A percentile compares a stretch with the other conserved stretches of the same genome.
Conservation (phyloP, 805 yeast species). For the Metschnikowia henanensis region DNA sequence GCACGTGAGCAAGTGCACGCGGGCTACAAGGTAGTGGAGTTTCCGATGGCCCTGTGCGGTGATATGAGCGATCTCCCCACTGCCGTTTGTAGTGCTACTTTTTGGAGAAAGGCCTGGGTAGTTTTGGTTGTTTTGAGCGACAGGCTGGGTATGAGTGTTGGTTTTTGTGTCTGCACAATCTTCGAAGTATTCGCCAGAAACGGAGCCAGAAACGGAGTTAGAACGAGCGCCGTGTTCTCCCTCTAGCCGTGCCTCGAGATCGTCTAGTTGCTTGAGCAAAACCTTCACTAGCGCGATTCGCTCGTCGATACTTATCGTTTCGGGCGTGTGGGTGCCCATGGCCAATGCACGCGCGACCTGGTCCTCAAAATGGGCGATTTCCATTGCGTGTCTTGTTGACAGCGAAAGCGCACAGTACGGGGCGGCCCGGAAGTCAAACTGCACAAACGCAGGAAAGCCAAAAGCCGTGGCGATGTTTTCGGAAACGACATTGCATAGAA, state of each 20-base stretch:
- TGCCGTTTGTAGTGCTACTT: no score
- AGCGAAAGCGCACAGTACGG: conserved; percentile 50
- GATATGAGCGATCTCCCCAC: background rate
- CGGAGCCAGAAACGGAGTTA: no score
- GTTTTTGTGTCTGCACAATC: no score
- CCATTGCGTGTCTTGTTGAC: conserved; percentile 73
- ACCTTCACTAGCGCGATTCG: conserved; percentile 73
- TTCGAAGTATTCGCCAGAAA: no score
- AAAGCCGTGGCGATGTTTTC: conserved; percentile 89
- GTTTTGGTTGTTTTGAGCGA: no score
- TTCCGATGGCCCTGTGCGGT: conserved; percentile 50
- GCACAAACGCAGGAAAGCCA: conserved; percentile 93
- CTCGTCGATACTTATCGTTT: conserved; percentile 66
- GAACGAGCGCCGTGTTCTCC: conserved; percentile 28
- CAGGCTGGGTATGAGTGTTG: no score
- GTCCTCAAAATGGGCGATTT: conserved; percentile 82
- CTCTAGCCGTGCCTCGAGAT: conserved; percentile 58
- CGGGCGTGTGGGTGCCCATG: conserved; percentile 65
- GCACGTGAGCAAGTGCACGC: conserved; percentile 82
- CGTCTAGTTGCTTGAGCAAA: conserved; percentile 70
- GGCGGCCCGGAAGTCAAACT: conserved; percentile 64
- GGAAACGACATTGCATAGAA: conserved; percentile 86
- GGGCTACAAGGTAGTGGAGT: conserved; percentile 66
- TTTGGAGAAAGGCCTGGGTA: no score
- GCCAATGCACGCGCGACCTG: conserved; percentile 78